Percentiles rank a stretch among this genome's conserved stretches.
Evolutionary conservation across 1,284 basidiomycete genomes (phyloP).

Genomic region (Trametes polyzona): DNA sequence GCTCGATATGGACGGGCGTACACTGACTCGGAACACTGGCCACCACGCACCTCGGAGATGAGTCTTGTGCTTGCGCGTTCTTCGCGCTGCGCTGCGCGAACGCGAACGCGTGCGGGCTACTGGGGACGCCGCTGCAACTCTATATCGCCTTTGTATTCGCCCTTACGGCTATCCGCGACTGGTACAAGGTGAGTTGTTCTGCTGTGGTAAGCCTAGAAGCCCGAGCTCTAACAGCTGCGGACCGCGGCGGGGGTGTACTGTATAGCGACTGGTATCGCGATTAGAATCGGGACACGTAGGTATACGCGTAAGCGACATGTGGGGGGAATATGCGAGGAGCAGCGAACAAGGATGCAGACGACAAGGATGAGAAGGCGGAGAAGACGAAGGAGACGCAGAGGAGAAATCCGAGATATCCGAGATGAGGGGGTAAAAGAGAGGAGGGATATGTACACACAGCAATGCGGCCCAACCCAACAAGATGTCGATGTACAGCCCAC

Average conservation of each 20-base stretch:
- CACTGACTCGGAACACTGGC: background rate
- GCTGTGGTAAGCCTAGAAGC: no score
- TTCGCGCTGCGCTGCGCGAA: no score
- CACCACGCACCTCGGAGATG: conserved; percentile 12
- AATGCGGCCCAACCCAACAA: conserved; percentile 14
- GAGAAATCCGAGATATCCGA: conserved; percentile 5
- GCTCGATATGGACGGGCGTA: conserved; percentile 9
- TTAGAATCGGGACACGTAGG: conserved; percentile 27
- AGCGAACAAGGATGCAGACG: conserved; percentile 11
- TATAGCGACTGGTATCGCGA: conserved; percentile 26
- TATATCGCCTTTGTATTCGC: conserved; percentile 25
- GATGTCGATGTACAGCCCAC: conserved; percentile 17
- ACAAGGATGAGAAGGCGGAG: background rate
- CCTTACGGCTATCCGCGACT: conserved; percentile 12
- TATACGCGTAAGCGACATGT: conserved; percentile 16
- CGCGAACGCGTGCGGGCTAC: background rate
- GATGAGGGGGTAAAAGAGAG: conserved; percentile 12
- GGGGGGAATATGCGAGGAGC: conserved; percentile 11
- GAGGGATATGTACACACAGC: conserved; percentile 20
- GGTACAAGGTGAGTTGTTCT: conserved; percentile 22
- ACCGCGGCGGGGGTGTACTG: conserved; percentile 17
- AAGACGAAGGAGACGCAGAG: background rate
- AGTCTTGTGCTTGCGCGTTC: conserved; percentile 3
- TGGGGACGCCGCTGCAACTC: conserved; percentile 2
- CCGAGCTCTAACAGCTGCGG: conserved; percentile 12